These are phyloP conservation scores for Neurospora sp. DNA, from an alignment of 495 filamentous ascomycete genomes.

Conservation along the genomic window DNA sequence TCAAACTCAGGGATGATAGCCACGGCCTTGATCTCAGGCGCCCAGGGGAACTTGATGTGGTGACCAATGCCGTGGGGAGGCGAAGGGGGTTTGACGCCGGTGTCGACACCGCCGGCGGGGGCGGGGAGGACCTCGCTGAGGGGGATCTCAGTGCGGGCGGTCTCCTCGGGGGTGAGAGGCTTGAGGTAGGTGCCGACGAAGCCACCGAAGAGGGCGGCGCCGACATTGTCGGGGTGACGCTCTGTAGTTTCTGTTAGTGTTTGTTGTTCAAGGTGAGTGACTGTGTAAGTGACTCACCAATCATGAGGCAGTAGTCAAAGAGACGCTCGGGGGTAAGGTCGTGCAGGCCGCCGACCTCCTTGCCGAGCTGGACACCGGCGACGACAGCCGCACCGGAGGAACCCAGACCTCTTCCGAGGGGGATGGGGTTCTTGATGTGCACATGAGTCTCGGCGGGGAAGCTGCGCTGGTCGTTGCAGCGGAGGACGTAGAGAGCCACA, in stretches of 20 bases:
- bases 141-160: conserved; percentile 83
- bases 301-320: conserved; percentile 94
- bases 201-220: conserved; percentile 88
- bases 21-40: conserved; percentile 85
- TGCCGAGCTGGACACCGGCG: conserved; percentile 82
- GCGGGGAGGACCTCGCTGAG: conserved; percentile 83
- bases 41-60: conserved; percentile 86
- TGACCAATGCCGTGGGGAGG: conserved; percentile 88
- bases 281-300: conserved; percentile 37
- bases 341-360: conserved; percentile 72
- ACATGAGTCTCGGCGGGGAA: conserved; percentile 84
- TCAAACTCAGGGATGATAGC: conserved; percentile 93
- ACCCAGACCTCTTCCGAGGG: conserved; percentile 79
- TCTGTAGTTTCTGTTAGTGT: conserved; percentile 39
- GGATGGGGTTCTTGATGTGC: conserved; percentile 89
- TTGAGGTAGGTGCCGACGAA: conserved; percentile 94
- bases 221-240: conserved; percentile 94
- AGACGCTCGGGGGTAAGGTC: conserved; percentile 71
- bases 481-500: conserved; percentile 82
- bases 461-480: conserved; percentile 71
- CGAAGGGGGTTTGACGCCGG: conserved; percentile 68
- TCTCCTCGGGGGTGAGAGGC: conserved; percentile 76
- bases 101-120: conserved; percentile 80
- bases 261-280: not conserved
- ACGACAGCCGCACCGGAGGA: conserved; percentile 92